Conservation (phyloP, 1,284 basidiomycete species). For the Takashimella tepidaria region DNA sequence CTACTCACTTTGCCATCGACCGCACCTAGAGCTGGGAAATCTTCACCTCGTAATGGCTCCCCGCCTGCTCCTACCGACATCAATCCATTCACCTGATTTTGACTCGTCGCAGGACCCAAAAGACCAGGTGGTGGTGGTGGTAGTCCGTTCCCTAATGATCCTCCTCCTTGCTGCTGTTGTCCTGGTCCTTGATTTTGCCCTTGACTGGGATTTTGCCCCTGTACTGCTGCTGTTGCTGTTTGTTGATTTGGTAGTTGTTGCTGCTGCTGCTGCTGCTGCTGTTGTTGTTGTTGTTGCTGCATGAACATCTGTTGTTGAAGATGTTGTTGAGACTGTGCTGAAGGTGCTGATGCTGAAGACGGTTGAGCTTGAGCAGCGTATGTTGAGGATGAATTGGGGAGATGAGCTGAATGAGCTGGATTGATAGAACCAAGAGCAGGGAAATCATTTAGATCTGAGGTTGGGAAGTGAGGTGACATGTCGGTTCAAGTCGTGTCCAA, state of each 20-base stretch:
- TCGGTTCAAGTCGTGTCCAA: no score
- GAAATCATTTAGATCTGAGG: conserved; percentile 42
- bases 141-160: conserved; percentile 17
- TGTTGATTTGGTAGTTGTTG: conserved; percentile 26
- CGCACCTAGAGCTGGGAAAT: conserved; percentile 44
- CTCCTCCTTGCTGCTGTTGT: conserved; percentile 9
- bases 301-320: conserved; percentile 18
- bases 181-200: neutral
- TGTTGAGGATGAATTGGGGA: conserved; percentile 16
- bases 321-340: conserved; percentile 14
- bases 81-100: conserved; percentile 25
- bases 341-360: conserved; percentile 10
- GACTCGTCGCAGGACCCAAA: conserved; percentile 27
- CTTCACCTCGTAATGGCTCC: conserved; percentile 31
- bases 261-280: conserved; percentile 40
- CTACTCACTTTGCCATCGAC: conserved; percentile 27
- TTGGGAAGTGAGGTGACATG: no score
- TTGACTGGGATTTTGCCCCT: no score
- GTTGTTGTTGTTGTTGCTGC: conserved; percentile 32
- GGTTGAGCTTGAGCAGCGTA: conserved; percentile 39
- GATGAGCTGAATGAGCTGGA: conserved; percentile 19
- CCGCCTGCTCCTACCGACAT: conserved; percentile 13
- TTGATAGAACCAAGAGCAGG: conserved; percentile 39
- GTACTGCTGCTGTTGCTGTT: no score
- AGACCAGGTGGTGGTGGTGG: conserved; percentile 46